Conservation (phyloP, 352 stramenopile species). For the Pythium chondricola region DNA sequence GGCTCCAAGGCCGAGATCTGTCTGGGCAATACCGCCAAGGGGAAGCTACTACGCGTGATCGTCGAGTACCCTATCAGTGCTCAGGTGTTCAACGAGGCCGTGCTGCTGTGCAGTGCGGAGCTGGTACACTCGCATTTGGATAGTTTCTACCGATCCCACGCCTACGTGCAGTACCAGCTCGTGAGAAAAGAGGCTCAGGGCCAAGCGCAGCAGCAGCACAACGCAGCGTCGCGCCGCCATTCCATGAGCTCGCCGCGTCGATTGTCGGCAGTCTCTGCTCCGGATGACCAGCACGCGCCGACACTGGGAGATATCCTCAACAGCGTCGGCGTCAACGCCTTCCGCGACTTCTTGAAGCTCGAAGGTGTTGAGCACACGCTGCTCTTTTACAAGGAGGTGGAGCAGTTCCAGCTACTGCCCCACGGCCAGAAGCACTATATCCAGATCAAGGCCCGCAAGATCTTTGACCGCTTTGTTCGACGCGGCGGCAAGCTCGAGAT, state of each 20-base stretch:
- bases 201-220: not conserved
- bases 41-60: slow-evolving; percentile 34
- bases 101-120: slow-evolving; percentile 52
- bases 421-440: slow-evolving; percentile 72
- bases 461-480: slow-evolving; percentile 68
- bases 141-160: slow-evolving; percentile 38
- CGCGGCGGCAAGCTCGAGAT: slow-evolving; percentile 56
- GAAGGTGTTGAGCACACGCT: slow-evolving; percentile 44
- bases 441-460: slow-evolving; percentile 54
- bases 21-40: slow-evolving; percentile 34
- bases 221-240: slow-evolving; percentile 14
- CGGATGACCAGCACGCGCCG: not conserved
- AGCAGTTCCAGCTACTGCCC: slow-evolving; percentile 59
- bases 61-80: slow-evolving; percentile 36
- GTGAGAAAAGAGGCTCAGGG: slow-evolving; percentile 1
- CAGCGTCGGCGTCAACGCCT: slow-evolving; percentile 40
- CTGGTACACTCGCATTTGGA: slow-evolving; percentile 59
- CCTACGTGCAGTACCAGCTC: slow-evolving; percentile 38
- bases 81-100: slow-evolving; percentile 52
- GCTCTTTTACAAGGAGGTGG: slow-evolving; percentile 70
- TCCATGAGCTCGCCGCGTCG: not conserved
- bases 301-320: slow-evolving; percentile 34
- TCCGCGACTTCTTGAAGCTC: slow-evolving; percentile 51
- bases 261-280: not conserved
- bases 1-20: slow-evolving; percentile 67